phyloP scores from a whole-genome alignment of 495 filamentous ascomycete species.

The Aspergillus bertholletiae region DNA sequence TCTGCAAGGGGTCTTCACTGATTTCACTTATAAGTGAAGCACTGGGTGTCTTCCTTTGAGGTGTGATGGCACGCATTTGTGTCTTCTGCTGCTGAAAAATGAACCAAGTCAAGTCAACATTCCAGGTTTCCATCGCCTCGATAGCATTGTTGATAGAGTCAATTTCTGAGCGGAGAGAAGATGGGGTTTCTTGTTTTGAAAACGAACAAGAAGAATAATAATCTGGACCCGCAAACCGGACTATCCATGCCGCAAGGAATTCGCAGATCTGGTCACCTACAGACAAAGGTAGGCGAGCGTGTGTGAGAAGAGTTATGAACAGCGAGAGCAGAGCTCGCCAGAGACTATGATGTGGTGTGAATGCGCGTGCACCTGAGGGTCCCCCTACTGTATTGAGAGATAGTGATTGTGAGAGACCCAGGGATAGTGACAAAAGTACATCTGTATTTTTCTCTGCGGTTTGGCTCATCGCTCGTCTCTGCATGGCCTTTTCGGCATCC shows the following conservation, averaged over 20 bases:
- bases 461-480: conserved; percentile 19
- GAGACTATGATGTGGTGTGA: conserved; percentile 37
- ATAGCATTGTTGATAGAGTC: conserved; percentile 30
- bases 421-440: not conserved
- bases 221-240: conserved; percentile 31
- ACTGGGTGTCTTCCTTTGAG: not conserved
- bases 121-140: conserved; percentile 43
- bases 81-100: conserved; percentile 27
- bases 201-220: conserved; percentile 25
- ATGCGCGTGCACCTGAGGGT: conserved; percentile 23
- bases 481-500: conserved; percentile 31
- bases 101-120: conserved; percentile 45
- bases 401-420: conserved; percentile 16
- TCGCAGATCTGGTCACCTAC: conserved; percentile 38
- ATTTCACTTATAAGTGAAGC: conserved; percentile 5
- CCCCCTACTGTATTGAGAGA: conserved; percentile 16
- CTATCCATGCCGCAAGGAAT: conserved; percentile 37
- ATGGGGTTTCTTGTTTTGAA: not conserved
- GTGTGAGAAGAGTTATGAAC: conserved; percentile 36
- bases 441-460: not conserved
- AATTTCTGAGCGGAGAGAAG: conserved; percentile 9
- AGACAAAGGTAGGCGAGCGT: conserved; percentile 35
- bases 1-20: conserved; percentile 7
- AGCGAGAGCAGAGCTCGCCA: conserved; percentile 36
- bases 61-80: not conserved